Evolutionary conservation across 2,329 filamentous ascomycete species (phyloP).

Genomic region (Botrytis byssoidea): DNA sequence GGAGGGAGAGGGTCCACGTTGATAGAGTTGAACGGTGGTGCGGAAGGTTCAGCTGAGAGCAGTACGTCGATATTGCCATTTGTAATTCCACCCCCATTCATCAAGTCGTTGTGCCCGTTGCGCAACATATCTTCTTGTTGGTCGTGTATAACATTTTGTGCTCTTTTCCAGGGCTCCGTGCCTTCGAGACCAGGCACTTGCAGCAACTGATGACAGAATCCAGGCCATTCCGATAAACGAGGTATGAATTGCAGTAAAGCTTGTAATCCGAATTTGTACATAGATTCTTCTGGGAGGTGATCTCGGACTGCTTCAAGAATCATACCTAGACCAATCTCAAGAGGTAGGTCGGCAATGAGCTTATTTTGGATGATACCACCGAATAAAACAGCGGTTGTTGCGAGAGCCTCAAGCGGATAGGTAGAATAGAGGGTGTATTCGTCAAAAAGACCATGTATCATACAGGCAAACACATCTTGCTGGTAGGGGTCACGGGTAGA

Average conservation of each 20-base stretch:
- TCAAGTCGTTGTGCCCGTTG: slow-evolving; percentile 45
- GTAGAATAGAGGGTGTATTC: slow-evolving; percentile 95
- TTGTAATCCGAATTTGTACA: slow-evolving; percentile 98
- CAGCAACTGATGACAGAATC: slow-evolving; percentile 82
- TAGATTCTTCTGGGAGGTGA: slow-evolving; percentile 76
- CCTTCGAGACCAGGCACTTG: slow-evolving; percentile 79
- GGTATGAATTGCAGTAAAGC: slow-evolving; percentile 85
- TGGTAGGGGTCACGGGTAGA: slow-evolving; percentile 78
- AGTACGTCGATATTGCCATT: slow-evolving; percentile 72
- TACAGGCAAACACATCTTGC: slow-evolving; percentile 95
- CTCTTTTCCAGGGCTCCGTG: slow-evolving; percentile 80
- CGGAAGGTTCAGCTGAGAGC: slow-evolving; percentile 55
- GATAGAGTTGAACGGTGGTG: slow-evolving; percentile 74
- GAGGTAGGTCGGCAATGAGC: slow-evolving; percentile 81
- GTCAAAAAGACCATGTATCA: slow-evolving; percentile 97
- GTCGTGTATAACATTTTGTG: slow-evolving; percentile 74
- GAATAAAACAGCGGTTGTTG: slow-evolving; percentile 93
- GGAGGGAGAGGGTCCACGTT: slow-evolving; percentile 68
- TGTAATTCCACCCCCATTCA: slow-evolving; percentile 52
- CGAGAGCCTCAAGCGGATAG: slow-evolving; percentile 93
- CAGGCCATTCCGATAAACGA: slow-evolving; percentile 90
- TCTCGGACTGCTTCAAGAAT: slow-evolving; percentile 94
- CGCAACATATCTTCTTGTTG: slow-evolving; percentile 59
- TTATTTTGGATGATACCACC: slow-evolving; percentile 95
- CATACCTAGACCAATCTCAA: slow-evolving; percentile 95